Evolutionary conservation across 225 moss, liverwort and hornwort species (phyloP), one percentile per base, ranked within the genome.

Genomic region (Antitrichia curtipendula): DNA sequence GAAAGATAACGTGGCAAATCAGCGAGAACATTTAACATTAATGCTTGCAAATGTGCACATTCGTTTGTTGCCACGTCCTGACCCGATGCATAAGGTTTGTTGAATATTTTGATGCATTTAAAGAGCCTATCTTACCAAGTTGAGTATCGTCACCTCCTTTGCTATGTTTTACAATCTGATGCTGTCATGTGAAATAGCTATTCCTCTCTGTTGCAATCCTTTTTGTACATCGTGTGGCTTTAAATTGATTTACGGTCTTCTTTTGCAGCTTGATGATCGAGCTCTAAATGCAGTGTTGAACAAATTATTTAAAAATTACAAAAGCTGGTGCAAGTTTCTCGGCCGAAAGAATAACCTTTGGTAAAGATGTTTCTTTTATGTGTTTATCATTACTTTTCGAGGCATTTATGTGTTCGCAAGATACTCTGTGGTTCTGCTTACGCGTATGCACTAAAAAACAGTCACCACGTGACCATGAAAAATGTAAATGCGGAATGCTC

Each of bases 41-140:
- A 93, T 97, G 91, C 97, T 99, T 80, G 95, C 97, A 15, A 99
- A 99, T 82, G 94, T 96, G 84, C 98, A 99, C 89, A 99, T 95
- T 89, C 94, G 98, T 36, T 93, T 96, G 87, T 86, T 94, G 68
- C 97, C 96, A 54, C 96, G 95, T 81, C 95, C 98, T 41, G 96
- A 97, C 84, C 95, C 95, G n/a, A 96, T 99, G 97, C 92, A 93
- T 74, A 96, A 96, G 98, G 98, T 98, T n/a, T n/a, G n/a, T n/a
- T n/a, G n/a, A n/a, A n/a, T n/a, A n/a, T n/a, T n/a, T n/a, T n/a
- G n/a, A n/a, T n/a, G n/a, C n/a, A n/a, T n/a, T n/a, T n/a, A n/a
- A n/a, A n/a, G n/a, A n/a, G n/a, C n/a, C n/a, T n/a, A n/a, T n/a
- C n/a, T n/a, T n/a, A n/a, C n/a, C n/a, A n/a, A n/a, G n/a, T n/a